phyloP scores from a whole-genome alignment of 164 flowering plant genomes.

The Magnolia changhungtana region DNA sequence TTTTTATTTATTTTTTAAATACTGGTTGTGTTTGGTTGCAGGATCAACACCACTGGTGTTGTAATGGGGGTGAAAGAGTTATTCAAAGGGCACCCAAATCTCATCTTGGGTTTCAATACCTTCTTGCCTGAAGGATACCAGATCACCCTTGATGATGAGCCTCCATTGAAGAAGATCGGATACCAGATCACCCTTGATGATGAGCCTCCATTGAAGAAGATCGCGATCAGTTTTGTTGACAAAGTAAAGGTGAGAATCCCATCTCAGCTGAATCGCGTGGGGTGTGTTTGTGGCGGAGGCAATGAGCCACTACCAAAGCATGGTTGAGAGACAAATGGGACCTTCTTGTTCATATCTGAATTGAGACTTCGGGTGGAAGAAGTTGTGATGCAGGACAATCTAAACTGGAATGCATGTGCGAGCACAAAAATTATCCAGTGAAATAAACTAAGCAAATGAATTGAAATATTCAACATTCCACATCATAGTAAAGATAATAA shows the following conservation, averaged over 20 bases:
- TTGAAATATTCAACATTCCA: too few species aligned
- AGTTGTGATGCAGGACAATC: background rate
- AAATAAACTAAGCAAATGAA: too few species aligned
- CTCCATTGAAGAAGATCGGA: conserved; percentile 64
- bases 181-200: conserved; percentile 65
- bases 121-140: conserved; percentile 89
- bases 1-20: background rate
- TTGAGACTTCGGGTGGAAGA: background rate
- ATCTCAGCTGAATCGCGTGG: too few species aligned
- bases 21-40: conserved; percentile 19
- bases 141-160: conserved; percentile 60
- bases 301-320: background rate
- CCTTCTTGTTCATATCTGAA: background rate
- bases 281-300: too few species aligned
- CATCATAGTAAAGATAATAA: background rate
- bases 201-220: conserved; percentile 56
- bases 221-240: conserved; percentile 75
- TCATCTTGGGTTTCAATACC: conserved; percentile 92
- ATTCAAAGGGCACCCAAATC: conserved; percentile 66
- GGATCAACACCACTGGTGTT: conserved; percentile 73
- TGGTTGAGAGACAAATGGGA: background rate
- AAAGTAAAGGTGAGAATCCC: conserved; percentile 62
- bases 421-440: too few species aligned
- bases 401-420: too few species aligned
- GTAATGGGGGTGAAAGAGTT: conserved; percentile 73